Evolutionary conservation across 2,329 filamentous ascomycete species (phyloP).

Genomic region (Monilinia fructicola): DNA sequence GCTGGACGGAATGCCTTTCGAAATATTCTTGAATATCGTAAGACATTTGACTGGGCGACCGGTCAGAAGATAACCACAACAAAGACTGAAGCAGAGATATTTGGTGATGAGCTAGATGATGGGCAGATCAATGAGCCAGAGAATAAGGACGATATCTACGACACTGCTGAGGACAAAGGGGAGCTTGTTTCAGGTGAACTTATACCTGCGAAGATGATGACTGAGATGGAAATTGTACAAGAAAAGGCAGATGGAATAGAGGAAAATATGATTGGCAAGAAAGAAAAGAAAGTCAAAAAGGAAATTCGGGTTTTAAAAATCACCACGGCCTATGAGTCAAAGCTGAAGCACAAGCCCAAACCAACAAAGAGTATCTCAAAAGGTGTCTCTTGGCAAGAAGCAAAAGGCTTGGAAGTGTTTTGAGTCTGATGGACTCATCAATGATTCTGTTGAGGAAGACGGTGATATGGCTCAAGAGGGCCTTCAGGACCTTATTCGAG

Average conservation of each 20-base stretch:
- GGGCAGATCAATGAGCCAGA: background rate
- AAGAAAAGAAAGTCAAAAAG: background rate
- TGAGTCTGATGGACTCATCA: background rate
- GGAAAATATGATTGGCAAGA: background rate
- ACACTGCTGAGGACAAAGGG: background rate
- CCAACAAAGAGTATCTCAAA: slow-evolving; percentile 4
- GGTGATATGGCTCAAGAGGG: slow-evolving; percentile 5
- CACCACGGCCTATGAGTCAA: background rate
- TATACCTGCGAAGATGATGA: background rate
- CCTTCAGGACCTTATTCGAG: slow-evolving; percentile 1
- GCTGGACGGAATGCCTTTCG: slow-evolving; percentile 35
- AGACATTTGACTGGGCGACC: slow-evolving; percentile 37
- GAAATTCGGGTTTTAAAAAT: slow-evolving; percentile 7
- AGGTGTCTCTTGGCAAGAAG: background rate
- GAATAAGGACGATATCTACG: background rate
- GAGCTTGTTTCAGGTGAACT: too few species aligned
- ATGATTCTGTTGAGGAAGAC: background rate
- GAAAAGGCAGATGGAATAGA: background rate
- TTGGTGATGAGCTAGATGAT: slow-evolving; percentile 1
- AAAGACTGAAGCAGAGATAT: slow-evolving; percentile 10
- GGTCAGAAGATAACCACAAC: slow-evolving; percentile 33
- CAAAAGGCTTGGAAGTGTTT: background rate
- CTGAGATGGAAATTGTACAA: background rate
- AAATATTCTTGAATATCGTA: slow-evolving; percentile 30
- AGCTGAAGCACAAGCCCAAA: background rate